A percentile compares a stretch with the other conserved stretches of the same genome.
Evolutionary conservation across 176 grass and related monocot species (phyloP).

Genomic region (Chrysopogon serrulatus): DNA sequence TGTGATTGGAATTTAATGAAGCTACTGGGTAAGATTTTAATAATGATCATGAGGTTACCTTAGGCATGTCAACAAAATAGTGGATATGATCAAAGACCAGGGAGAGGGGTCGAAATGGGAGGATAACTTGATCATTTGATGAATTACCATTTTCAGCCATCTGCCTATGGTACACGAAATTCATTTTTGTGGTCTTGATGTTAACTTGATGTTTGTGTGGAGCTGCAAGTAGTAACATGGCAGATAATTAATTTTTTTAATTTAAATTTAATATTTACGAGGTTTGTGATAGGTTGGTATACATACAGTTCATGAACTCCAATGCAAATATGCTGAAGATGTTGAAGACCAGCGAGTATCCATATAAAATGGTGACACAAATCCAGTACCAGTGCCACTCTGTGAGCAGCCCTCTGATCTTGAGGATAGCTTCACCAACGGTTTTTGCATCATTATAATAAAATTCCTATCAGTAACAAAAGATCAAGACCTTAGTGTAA

Average conservation of each 20-base stretch:
- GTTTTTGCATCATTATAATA: slow-evolving; percentile 47
- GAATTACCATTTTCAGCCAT: slow-evolving; percentile 22
- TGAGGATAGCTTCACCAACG: slow-evolving; percentile 70
- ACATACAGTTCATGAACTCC: slow-evolving; percentile 66
- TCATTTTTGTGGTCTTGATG: slow-evolving; percentile 26
- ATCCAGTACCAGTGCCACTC: slow-evolving; percentile 93
- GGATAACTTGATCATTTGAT: slow-evolving; percentile 44
- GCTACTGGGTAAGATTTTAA: neutral
- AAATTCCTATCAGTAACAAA: slow-evolving; percentile 53
- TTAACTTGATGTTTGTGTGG: slow-evolving; percentile 56
- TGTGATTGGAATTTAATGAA: slow-evolving; percentile 10
- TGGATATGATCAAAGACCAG: slow-evolving; percentile 84
- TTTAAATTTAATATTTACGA: slow-evolving; percentile 4
- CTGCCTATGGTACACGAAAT: slow-evolving; percentile 21
- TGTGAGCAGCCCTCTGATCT: slow-evolving; percentile 59
- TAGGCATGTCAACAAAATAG: slow-evolving; percentile 88
- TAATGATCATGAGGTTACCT: slow-evolving; percentile 47
- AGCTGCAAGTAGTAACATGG: slow-evolving; percentile 48
- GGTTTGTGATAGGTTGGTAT: slow-evolving; percentile 11
- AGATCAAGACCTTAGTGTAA: slow-evolving; percentile 20
- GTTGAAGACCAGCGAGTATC: slow-evolving; percentile 74
- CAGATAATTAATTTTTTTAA: neutral
- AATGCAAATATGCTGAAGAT: slow-evolving; percentile 82
- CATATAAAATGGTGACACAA: slow-evolving; percentile 59
- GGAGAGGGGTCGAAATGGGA: slow-evolving; percentile 73